These are phyloP conservation scores for Lupinus albus DNA, from an alignment of 306 rosid genomes.

Conservation along the genomic window DNA sequence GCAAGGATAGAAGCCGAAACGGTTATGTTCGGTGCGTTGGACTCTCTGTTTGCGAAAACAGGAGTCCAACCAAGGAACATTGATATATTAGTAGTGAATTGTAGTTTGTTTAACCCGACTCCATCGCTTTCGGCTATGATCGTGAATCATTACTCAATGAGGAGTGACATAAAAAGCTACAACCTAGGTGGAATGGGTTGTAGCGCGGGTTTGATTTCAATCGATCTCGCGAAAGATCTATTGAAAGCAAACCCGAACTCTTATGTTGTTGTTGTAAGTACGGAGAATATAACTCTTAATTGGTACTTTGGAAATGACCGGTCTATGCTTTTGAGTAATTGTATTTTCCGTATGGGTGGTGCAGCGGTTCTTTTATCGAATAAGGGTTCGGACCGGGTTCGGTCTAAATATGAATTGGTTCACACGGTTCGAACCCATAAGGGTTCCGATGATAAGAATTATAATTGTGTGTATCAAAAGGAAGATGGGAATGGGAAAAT, in stretches of 20 bases:
- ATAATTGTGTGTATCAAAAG: constrained; percentile 75
- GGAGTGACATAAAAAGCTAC: constrained; percentile 71
- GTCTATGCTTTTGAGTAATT: constrained; percentile 79
- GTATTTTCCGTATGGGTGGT: constrained; percentile 91
- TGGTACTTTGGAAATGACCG: constrained; percentile 96
- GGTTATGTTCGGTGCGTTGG: constrained; percentile 81
- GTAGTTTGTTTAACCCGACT: constrained; percentile 82
- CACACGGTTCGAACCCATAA: constrained; percentile 93
- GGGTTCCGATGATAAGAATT: constrained; percentile 67
- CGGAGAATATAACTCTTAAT: constrained; percentile 74
- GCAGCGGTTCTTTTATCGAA: constrained; percentile 78
- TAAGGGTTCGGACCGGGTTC: constrained; percentile 44
- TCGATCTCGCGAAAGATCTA: constrained; percentile 75
- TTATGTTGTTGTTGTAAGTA: constrained; percentile 76
- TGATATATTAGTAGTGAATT: constrained; percentile 79
- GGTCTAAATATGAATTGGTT: constrained; percentile 73
- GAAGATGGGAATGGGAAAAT: constrained; percentile 67
- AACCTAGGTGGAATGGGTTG: constrained; percentile 96
- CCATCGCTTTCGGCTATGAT: constrained; percentile 92
- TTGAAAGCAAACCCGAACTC: constrained; percentile 66
- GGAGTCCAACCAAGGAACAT: constrained; percentile 62
- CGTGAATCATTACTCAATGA: constrained; percentile 81
- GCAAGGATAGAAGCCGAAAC: constrained; percentile 78
- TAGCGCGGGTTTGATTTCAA: constrained; percentile 79
- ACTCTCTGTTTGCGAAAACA: constrained; percentile 63